Conservation (phyloP, 2,329 filamentous ascomycete genomes). For the Pseudonectria foliicola region DNA sequence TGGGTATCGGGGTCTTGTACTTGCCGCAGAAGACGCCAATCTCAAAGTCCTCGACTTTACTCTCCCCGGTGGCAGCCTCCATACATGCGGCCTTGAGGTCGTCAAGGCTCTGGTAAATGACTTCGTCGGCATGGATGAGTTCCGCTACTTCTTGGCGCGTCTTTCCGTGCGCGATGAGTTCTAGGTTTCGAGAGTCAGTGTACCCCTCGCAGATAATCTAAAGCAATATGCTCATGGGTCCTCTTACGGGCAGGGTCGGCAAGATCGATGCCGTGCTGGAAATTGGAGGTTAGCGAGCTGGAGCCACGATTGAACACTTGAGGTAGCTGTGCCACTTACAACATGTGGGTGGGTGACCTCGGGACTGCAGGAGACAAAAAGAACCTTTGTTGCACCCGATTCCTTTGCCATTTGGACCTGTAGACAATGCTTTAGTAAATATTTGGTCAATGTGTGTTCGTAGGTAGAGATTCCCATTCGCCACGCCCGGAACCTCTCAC, state of each 20-base stretch:
- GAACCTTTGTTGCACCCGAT: slow-evolving; percentile 72
- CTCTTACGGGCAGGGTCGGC: slow-evolving; percentile 30
- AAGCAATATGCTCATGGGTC: neutral
- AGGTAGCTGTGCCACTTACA: slow-evolving; percentile 42
- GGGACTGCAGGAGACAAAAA: slow-evolving; percentile 76
- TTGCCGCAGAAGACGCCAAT: slow-evolving; percentile 86
- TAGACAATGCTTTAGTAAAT: too few species aligned
- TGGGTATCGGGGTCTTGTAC: slow-evolving; percentile 74
- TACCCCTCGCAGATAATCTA: too few species aligned
- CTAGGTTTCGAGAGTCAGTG: slow-evolving; percentile 11
- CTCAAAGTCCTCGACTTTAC: slow-evolving; percentile 61
- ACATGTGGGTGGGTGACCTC: slow-evolving; percentile 82
- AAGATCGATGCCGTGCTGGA: slow-evolving; percentile 41
- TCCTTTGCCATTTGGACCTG: slow-evolving; percentile 66
- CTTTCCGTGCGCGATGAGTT: slow-evolving; percentile 36
- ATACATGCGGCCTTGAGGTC: slow-evolving; percentile 77
- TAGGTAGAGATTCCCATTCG: too few species aligned
- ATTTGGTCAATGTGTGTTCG: too few species aligned
- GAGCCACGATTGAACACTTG: neutral
- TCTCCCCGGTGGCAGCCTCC: slow-evolving; percentile 56
- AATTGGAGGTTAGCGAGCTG: neutral
- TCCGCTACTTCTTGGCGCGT: slow-evolving; percentile 33
- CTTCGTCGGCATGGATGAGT: slow-evolving; percentile 38
- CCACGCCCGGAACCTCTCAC: too few species aligned
- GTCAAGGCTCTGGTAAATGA: slow-evolving; percentile 56